A percentile compares a stretch with the other conserved stretches of the same genome.
Evolutionary conservation across 306 rosid species (phyloP).

Genomic region (Rosa rugosa): DNA sequence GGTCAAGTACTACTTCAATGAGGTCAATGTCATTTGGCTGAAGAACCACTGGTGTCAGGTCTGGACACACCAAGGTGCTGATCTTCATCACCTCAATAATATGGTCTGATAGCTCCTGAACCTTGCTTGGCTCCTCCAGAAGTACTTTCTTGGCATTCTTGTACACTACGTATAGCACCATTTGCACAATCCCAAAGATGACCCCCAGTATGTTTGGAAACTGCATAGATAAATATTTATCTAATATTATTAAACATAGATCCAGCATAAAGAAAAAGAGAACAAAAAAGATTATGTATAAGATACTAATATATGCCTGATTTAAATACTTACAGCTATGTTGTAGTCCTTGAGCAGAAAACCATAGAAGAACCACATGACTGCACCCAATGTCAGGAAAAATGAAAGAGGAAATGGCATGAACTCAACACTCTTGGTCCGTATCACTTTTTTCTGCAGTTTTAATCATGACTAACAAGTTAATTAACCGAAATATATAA

Average conservation of each 20-base stretch:
- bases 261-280: background rate
- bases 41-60: constrained; percentile 34
- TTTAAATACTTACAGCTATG: constrained; percentile 62
- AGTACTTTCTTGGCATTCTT: constrained; percentile 47
- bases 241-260: background rate
- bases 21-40: constrained; percentile 20
- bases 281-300: background rate
- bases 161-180: constrained; percentile 66
- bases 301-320: background rate
- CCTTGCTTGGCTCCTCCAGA: constrained; percentile 41
- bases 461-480: background rate
- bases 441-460: constrained; percentile 66
- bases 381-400: constrained; percentile 80
- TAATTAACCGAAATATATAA: background rate
- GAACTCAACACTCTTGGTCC: constrained; percentile 80
- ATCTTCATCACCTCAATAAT: constrained; percentile 60
- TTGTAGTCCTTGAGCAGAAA: constrained; percentile 72
- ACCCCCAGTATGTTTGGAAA: constrained; percentile 84
- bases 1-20: constrained; percentile 15
- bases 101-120: constrained; percentile 56
- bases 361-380: constrained; percentile 96
- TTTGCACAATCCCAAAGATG: constrained; percentile 80
- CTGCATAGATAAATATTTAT: constrained; percentile 30
- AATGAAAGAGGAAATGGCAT: constrained; percentile 85
- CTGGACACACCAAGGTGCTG: constrained; percentile 40